Evolutionary conservation across 441 rosid genomes (phyloP).

Genomic region (Rhodomyrtus psidioides): DNA sequence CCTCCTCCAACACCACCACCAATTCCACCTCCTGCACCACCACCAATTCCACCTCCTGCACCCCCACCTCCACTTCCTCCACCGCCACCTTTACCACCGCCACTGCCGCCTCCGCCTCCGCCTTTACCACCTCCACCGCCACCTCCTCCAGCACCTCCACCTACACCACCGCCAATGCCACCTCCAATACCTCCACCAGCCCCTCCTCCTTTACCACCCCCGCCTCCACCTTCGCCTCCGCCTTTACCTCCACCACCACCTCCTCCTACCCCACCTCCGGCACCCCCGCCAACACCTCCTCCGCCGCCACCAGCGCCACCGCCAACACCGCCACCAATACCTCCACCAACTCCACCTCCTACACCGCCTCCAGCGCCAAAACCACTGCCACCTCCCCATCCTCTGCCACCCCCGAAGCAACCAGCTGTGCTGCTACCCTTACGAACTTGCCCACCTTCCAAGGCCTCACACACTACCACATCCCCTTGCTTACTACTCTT

Average conservation of each 20-base stretch:
- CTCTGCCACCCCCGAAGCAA: neutral
- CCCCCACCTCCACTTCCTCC: no score
- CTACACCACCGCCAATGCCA: neutral
- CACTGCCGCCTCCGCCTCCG: neutral
- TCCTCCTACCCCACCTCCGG: neutral
- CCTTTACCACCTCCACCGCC: neutral
- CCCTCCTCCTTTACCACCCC: neutral
- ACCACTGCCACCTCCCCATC: neutral
- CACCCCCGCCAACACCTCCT: neutral
- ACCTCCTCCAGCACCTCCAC: neutral
- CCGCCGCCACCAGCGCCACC: neutral
- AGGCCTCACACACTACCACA: neutral
- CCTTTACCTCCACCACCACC: neutral
- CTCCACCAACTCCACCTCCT: neutral
- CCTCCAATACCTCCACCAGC: neutral
- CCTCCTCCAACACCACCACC: no score
- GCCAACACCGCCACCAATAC: neutral
- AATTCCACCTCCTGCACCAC: neutral
- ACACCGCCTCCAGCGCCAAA: neutral
- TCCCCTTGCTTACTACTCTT: neutral
- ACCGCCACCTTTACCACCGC: neutral
- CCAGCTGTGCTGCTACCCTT: neutral
- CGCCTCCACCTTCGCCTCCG: neutral
- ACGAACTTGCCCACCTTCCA: neutral
- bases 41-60: neutral